Evolutionary conservation across 2,329 filamentous ascomycete species (phyloP).

Genomic region (Aspergillus transmontanensis): DNA sequence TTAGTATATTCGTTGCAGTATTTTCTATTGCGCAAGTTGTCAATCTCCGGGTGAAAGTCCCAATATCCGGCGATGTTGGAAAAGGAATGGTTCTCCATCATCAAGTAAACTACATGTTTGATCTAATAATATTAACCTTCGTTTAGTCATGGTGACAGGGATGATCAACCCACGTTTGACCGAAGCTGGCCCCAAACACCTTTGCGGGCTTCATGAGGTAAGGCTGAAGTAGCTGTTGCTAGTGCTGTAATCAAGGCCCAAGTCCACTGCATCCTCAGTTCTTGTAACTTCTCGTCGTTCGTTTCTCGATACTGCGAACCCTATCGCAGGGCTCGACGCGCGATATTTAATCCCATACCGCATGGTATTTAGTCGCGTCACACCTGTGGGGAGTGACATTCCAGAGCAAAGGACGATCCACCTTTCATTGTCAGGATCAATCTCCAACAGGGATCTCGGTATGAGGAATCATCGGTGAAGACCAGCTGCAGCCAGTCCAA

Average conservation of each 20-base stretch:
- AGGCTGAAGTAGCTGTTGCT: constrained; percentile 18
- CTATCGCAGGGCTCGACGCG: not conserved
- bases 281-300: not conserved
- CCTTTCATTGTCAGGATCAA: not conserved
- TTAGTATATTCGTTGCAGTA: constrained; percentile 45
- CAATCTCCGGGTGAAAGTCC: constrained; percentile 40
- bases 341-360: constrained; percentile 1
- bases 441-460: not conserved
- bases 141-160: not conserved
- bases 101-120: constrained; percentile 41
- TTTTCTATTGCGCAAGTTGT: constrained; percentile 35
- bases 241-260: constrained; percentile 16
- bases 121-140: constrained; percentile 23
- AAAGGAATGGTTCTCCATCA: constrained; percentile 44
- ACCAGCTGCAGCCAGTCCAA: not conserved
- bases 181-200: constrained; percentile 25
- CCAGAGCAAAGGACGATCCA: not conserved
- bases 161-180: constrained; percentile 25
- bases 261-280: constrained; percentile 22
- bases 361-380: not conserved
- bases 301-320: not conserved
- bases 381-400: not conserved
- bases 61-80: constrained; percentile 46
- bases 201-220: constrained; percentile 17
- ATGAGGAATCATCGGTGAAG: not conserved